Evolutionary conservation across 768 basidiomycete species (phyloP).

Genomic region (Lentinus tigrinus): DNA sequence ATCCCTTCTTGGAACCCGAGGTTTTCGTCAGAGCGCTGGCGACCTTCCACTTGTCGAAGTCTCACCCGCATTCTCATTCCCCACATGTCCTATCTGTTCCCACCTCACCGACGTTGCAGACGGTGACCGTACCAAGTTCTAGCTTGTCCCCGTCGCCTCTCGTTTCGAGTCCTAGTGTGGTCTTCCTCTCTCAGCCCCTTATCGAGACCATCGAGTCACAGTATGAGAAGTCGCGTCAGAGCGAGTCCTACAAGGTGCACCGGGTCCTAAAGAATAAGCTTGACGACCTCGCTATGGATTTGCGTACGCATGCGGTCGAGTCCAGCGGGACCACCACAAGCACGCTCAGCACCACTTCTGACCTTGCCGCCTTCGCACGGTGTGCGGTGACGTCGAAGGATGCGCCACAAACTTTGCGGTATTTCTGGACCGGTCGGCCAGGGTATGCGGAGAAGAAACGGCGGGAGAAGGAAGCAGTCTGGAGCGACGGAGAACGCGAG

Average conservation of each 20-base stretch:
- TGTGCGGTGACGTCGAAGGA: conserved; percentile 38
- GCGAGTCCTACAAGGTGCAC: conserved; percentile 61
- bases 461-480: conserved; percentile 35
- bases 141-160: conserved; percentile 1
- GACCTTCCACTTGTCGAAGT: conserved; percentile 27
- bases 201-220: conserved; percentile 46
- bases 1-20: conserved; percentile 74
- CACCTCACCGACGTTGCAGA: conserved; percentile 15
- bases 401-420: conserved; percentile 31
- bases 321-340: conserved; percentile 24
- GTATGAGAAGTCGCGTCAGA: conserved; percentile 45
- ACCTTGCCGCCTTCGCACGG: conserved; percentile 52
- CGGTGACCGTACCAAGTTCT: not conserved
- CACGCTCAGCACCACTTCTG: conserved; percentile 47
- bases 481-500: conserved; percentile 37
- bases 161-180: not conserved
- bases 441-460: conserved; percentile 30
- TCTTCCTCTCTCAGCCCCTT: conserved; percentile 43
- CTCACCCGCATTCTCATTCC: conserved; percentile 21
- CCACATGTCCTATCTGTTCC: conserved; percentile 8
- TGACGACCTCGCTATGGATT: conserved; percentile 47
- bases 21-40: conserved; percentile 52
- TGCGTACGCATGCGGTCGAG: conserved; percentile 28
- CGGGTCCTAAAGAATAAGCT: conserved; percentile 61
- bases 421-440: conserved; percentile 36